Base-by-base conservation (phyloP, 805 yeast genomes). In the Saccharomycopsis malanga region DNA sequence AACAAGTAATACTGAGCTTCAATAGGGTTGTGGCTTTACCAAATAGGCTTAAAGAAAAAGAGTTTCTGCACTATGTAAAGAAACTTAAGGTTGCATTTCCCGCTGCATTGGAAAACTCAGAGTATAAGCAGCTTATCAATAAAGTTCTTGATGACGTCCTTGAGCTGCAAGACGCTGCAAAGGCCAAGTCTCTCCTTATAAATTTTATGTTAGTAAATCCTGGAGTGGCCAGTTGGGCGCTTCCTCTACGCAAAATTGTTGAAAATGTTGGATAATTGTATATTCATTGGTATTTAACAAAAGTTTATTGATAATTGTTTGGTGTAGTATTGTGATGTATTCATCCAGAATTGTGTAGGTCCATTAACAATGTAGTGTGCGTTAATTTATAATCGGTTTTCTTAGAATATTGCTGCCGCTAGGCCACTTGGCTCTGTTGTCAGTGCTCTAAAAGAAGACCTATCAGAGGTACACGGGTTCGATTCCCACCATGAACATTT, bases 211-310 rank as follows among this genome's bases (percentile, higher is more conserved):
- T 81, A 63, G 56, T 64, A 2, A 76, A 79, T 54, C 72, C 70
- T 37, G 79, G 83, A 0, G 74, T 76, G 9, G 69, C 77, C 44
- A 61, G 64, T 21, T 84, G 94, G 94, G 77, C 84, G 52, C 69
- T 77, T 22, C 83, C 89, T 3, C 65, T 84, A 45, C 71, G 80
- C 43, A 79, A 79, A 58, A 60, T 82, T 3, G 54, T 76, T 14
- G 76, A 74, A 45, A 44, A 41, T 30, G 39, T 45, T n/a, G 27
- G n/a, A n/a, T n/a, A n/a, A n/a, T n/a, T n/a, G n/a, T n/a, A n/a
- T n/a, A n/a, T n/a, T n/a, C n/a, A n/a, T n/a, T n/a, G n/a, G n/a
- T n/a, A n/a, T n/a, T n/a, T 4, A 10, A 4, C 15, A 30, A 3
- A 30, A 30, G n/a, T 30, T 30, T 29, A 29, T 14, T 29, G 12